A percentile compares a stretch with the other conserved stretches of the same genome.
Conservation (phyloP, 768 basidiomycete species). For the Lentinula edodes region DNA sequence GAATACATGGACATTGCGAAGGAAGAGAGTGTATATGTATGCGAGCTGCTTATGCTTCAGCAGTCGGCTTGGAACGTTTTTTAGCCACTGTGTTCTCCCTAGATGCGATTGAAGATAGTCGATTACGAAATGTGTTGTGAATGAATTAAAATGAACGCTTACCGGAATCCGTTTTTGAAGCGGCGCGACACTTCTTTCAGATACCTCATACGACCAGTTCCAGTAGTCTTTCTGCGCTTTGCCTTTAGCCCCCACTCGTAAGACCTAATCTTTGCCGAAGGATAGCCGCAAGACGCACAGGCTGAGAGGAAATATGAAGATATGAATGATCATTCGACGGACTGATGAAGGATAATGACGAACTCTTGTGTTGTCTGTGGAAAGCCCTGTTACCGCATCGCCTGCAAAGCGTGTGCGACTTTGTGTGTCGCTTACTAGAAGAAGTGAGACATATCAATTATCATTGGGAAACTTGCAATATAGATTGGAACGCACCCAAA, state of each 20-base stretch:
- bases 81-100: conserved; percentile 91
- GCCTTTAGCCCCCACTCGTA: conserved; percentile 99
- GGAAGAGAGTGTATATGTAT: not conserved
- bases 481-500: conserved; percentile 65
- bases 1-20: conserved; percentile 4
- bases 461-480: not conserved
- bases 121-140: not conserved
- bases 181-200: conserved; percentile 89
- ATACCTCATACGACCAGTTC: conserved; percentile 93
- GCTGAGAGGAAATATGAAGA: conserved; percentile 38
- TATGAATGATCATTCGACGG: not conserved
- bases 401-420: conserved; percentile 95
- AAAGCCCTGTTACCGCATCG: conserved; percentile 94
- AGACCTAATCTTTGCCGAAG: conserved; percentile 89
- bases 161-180: conserved; percentile 99
- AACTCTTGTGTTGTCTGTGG: conserved; percentile 98
- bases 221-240: conserved; percentile 99
- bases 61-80: conserved; percentile 66
- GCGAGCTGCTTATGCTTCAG: conserved; percentile 24
- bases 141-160: conserved; percentile 13
- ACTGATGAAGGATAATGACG: conserved; percentile 16
- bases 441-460: conserved; percentile 2
- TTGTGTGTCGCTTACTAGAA: conserved; percentile 91
- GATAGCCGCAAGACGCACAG: conserved; percentile 96
- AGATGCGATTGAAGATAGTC: not conserved